Percentiles rank a stretch among this genome's conserved stretches.
These are phyloP conservation scores for Calonectria ilicicola DNA, from an alignment of 2,329 filamentous ascomycete genomes.

Conservation along the genomic window DNA sequence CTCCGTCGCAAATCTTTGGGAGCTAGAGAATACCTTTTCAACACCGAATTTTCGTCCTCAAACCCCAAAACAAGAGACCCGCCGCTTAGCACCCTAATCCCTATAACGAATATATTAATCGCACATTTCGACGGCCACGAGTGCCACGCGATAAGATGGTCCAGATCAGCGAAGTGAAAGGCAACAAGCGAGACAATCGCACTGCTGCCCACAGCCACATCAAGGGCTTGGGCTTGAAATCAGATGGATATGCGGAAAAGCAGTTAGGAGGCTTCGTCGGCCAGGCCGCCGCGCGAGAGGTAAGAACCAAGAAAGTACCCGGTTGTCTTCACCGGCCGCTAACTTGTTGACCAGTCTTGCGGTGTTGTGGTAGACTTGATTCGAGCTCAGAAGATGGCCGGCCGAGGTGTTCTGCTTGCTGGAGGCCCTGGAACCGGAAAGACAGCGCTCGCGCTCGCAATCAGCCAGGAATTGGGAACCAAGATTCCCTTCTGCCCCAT, in stretches of 20 bases:
- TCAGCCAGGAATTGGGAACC: constrained; percentile 96
- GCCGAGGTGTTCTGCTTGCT: constrained; percentile 90
- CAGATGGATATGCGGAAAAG: constrained; percentile 87
- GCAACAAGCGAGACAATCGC: constrained; percentile 93
- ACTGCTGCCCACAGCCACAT: constrained; percentile 98
- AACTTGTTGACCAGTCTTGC: constrained; percentile 74
- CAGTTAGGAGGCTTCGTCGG: constrained; percentile 89
- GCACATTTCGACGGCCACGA: constrained; percentile 29
- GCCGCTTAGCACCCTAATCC: constrained; percentile 15
- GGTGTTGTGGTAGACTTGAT: constrained; percentile 97
- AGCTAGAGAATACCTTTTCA: constrained; percentile 32
- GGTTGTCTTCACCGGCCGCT: constrained; percentile 21
- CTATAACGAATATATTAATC: background rate
- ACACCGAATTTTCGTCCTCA: constrained; percentile 20
- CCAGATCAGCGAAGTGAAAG: constrained; percentile 94
- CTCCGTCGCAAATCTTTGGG: constrained; percentile 51
- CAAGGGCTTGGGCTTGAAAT: constrained; percentile 88
- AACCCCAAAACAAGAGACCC: constrained; percentile 12
- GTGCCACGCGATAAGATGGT: constrained; percentile 71
- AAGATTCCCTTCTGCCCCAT: constrained; percentile 99
- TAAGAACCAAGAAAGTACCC: constrained; percentile 53
- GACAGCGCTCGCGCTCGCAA: constrained; percentile 93
- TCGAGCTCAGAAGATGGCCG: constrained; percentile 96
- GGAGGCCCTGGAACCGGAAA: constrained; percentile 97
- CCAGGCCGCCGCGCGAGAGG: constrained; percentile 88